phyloP scores from a whole-genome alignment of 2,329 filamentous ascomycete genomes.

The Curvularia eragrostidis region DNA sequence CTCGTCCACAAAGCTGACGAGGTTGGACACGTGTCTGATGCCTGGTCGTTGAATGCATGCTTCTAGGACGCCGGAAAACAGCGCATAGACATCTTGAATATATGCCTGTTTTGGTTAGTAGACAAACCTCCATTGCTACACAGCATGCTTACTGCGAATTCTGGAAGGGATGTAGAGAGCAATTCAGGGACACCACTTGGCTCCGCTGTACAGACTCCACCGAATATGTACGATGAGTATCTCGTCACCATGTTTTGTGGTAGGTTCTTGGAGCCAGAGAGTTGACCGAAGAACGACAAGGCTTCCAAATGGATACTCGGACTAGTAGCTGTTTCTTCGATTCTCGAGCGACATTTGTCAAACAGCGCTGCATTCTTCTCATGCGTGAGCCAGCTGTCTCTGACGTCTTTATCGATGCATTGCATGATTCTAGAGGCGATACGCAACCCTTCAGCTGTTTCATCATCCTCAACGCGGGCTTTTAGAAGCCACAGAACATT shows the following conservation, averaged over 20 bases:
- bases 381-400: slow-evolving; percentile 32
- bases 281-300: slow-evolving; percentile 37
- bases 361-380: slow-evolving; percentile 27
- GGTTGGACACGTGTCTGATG: slow-evolving; percentile 16
- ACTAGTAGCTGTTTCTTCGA: slow-evolving; percentile 29
- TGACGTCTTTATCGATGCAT: slow-evolving; percentile 28
- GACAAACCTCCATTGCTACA: not conserved
- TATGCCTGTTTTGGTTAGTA: slow-evolving; percentile 27
- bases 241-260: slow-evolving; percentile 27
- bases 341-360: slow-evolving; percentile 39
- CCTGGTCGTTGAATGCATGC: slow-evolving; percentile 16
- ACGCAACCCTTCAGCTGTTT: slow-evolving; percentile 41
- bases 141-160: slow-evolving; percentile 35
- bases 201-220: slow-evolving; percentile 17
- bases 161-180: slow-evolving; percentile 34
- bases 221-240: slow-evolving; percentile 31
- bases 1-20: slow-evolving; percentile 25
- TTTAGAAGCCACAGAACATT: slow-evolving; percentile 42
- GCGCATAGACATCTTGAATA: slow-evolving; percentile 24
- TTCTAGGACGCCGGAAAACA: slow-evolving; percentile 28
- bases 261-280: slow-evolving; percentile 30
- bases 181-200: slow-evolving; percentile 22
- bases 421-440: slow-evolving; percentile 41
- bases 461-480: slow-evolving; percentile 32
- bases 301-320: slow-evolving; percentile 39